Base-by-base conservation (phyloP, 768 basidiomycete genomes). In the Boletus tylopilopsis region DNA sequence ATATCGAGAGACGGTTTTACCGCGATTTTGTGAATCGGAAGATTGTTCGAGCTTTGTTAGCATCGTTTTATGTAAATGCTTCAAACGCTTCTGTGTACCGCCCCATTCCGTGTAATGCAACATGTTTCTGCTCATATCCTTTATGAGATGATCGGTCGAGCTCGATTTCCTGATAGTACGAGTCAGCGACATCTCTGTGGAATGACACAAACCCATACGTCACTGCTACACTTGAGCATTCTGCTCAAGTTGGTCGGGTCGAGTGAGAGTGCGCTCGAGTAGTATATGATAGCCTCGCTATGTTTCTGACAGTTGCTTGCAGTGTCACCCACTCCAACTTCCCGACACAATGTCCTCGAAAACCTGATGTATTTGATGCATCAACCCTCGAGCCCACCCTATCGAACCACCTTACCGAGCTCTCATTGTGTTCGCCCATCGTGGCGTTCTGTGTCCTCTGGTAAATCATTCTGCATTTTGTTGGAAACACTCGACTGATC, bases 141-240 rank as follows among this genome's bases (percentile, higher is more conserved):
- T 12, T 5, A 12, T 33, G 32, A 33, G 32, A 33, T 16, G 32
- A 33, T 33, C 12, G 32, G 32, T 33, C 32, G 32, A 33, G 6
- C 11, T 33, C 15, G 32, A 33, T 33, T 1, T 13, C 13, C 32
- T 33, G 32, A 27, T n/a, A 7, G 6, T 9, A 24, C n/a, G 6
- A 16, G 2, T 3, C 4, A 21, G 1, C n/a, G n/a, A n/a, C n/a
- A 8, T 6, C 6, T 11, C 1, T 34, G 6, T n/a, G 6, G 18
- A 29, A 25, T 16, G 5, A 36, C 11, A 4, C 8, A 25, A 29
- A 9, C 27, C 27, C 27, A 29, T 40, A 25, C 39, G 23, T 25
- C 23, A 23, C 51, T 33, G 29, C 54, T 49, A 2, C 54, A 32
- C 30, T 52, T 49, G 11, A 52, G 11, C 11, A 57, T 13, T 0